Evolutionary conservation across 345 rosid species (phyloP).

Genomic region (Eucalyptus urophylla): DNA sequence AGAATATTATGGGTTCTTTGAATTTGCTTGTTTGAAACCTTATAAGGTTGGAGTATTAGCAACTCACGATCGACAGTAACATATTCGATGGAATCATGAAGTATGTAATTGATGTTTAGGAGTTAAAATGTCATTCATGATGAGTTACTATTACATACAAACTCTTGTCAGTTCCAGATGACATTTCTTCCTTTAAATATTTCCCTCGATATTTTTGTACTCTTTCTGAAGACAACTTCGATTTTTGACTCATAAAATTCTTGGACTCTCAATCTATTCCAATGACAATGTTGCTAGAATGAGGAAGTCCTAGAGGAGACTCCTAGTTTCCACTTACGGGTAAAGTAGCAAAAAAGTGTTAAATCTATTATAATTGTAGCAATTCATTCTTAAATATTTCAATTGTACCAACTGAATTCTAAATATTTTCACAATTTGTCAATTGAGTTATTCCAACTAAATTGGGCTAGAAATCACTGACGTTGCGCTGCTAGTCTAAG

Average conservation of each 20-base stretch:
- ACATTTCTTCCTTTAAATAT: background rate
- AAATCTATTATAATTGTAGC: no score
- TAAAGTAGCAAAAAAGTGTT: background rate
- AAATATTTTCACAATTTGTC: no score
- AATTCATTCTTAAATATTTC: no score
- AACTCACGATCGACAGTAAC: background rate
- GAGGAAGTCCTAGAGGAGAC: background rate
- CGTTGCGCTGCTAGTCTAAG: fast-evolving
- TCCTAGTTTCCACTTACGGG: background rate
- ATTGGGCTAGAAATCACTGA: fast-evolving
- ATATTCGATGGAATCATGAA: background rate
- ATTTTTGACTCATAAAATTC: background rate
- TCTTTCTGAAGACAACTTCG: background rate
- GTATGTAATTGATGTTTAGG: background rate
- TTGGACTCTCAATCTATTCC: background rate
- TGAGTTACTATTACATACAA: background rate
- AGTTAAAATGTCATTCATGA: background rate
- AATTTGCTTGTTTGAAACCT: background rate
- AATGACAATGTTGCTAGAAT: background rate
- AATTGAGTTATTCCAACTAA: background rate
- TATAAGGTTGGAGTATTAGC: background rate
- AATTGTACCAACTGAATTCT: no score
- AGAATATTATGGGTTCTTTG: background rate
- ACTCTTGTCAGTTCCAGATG: background rate
- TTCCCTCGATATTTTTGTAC: no score